phyloP scores from a whole-genome alignment of 1,284 basidiomycete genomes.

The Sporisorium iseilematis-ciliati region DNA sequence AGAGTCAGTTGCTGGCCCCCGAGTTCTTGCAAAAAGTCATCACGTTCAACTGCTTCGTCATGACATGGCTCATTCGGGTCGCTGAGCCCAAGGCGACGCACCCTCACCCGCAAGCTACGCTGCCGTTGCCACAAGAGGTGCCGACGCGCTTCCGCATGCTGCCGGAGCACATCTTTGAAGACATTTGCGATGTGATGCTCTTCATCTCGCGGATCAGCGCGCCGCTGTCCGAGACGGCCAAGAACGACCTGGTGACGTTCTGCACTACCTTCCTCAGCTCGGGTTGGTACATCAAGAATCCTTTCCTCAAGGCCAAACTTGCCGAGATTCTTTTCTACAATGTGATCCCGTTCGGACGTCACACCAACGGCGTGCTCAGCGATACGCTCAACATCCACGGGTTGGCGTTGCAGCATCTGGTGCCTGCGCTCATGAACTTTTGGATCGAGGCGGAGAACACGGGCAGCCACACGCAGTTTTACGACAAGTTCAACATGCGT shows the following conservation, averaged over 20 bases:
- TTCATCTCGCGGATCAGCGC: slow-evolving; percentile 82
- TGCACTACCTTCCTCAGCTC: slow-evolving; percentile 91
- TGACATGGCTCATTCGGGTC: slow-evolving; percentile 92
- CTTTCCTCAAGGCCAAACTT: slow-evolving; percentile 97
- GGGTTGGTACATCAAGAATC: slow-evolving; percentile 97
- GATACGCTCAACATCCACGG: slow-evolving; percentile 85
- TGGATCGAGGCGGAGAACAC: slow-evolving; percentile 99
- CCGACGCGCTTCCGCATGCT: slow-evolving; percentile 87
- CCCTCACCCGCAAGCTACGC: slow-evolving; percentile 72
- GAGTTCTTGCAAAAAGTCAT: slow-evolving; percentile 84
- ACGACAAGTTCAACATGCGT: slow-evolving; percentile 92
- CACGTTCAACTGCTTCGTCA: slow-evolving; percentile 87
- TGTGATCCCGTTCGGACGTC: slow-evolving; percentile 80
- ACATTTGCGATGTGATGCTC: slow-evolving; percentile 89
- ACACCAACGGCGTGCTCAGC: slow-evolving; percentile 83
- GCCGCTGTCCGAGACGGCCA: slow-evolving; percentile 79
- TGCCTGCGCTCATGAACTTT: slow-evolving; percentile 92
- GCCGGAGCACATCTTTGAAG: slow-evolving; percentile 94
- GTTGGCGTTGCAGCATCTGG: slow-evolving; percentile 86
- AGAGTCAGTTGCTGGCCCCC: slow-evolving; percentile 87
- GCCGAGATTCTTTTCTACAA: slow-evolving; percentile 92
- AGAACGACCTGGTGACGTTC: slow-evolving; percentile 89
- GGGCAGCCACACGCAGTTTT: slow-evolving; percentile 97
- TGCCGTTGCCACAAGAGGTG: slow-evolving; percentile 85
- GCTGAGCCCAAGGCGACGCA: slow-evolving; percentile 87